Base-by-base conservation (phyloP, 2,329 filamentous ascomycete genomes). In the Lecanoromycetidae sp. region DNA sequence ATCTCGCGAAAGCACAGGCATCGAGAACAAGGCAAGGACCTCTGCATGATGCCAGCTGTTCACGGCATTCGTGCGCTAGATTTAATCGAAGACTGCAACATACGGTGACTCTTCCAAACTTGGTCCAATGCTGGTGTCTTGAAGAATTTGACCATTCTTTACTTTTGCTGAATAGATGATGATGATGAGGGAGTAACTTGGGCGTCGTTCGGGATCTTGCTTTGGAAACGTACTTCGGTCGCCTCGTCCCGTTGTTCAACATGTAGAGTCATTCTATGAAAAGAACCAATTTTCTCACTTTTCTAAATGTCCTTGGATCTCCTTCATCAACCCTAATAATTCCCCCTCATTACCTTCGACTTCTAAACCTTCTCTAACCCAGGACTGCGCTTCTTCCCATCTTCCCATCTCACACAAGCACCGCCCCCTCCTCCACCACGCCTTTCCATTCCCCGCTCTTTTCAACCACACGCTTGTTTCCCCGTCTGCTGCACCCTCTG, bases 321-420 rank as follows among this genome's bases (percentile, higher is more conserved):
- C 64, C 76, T 75, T 49, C 91, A 86, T 57, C 94, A 95, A 70
- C 70, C 70, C 58, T 95, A 94, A 70, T 70, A 71, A 49, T 79
- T 84, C 57, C 90, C 85, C 72, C 83, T 86, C 65, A 88, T 90
- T 66, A 67, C 75, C 57, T 75, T 79, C 57, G 79, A 83, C 68
- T 67, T 66, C 90, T 48, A 94, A 64, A 0, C 79, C 87, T 60
- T 77, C 74, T 55, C 74, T 75, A 33, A 94, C 74, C 79, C 87
- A 93, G 53, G 81, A 79, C 57, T 72, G 72, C 1, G 88, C 87
- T 76, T 96, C 90, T 46, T 84, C 79, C 59, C 85, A 67, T 51
- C 90, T 67, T 1, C 84, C 83, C 91, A 96, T 96, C 77, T 98
- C 91, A 55, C 82, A 67, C 60, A 96, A 66, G 61, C 87, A 93